Evolutionary conservation across 2,329 filamentous ascomycete species (phyloP).

Genomic region (Aspergillus sp.): DNA sequence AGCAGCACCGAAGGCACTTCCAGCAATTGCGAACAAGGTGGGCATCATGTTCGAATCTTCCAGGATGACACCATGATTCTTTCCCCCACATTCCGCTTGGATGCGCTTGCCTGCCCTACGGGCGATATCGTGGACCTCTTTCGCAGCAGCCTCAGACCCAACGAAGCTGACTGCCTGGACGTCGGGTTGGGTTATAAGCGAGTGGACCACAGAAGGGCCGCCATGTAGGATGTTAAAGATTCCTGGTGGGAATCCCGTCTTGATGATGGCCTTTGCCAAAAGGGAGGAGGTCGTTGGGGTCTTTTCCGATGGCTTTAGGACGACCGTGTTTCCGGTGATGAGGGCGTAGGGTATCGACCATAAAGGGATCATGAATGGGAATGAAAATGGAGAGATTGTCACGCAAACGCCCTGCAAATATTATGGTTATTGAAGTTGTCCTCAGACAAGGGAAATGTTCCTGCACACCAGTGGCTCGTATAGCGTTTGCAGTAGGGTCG

Average conservation of each 20-base stretch:
- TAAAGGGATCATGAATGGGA: conserved; percentile 65
- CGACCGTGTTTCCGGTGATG: conserved; percentile 60
- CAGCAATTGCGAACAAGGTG: conserved; percentile 63
- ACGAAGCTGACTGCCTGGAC: conserved; percentile 68
- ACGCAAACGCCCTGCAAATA: conserved; percentile 56
- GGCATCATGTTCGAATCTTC: conserved; percentile 68
- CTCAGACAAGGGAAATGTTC: no score
- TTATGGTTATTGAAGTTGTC: conserved; percentile 20
- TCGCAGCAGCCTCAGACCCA: conserved; percentile 63
- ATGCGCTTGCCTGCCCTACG: conserved; percentile 65
- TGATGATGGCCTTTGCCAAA: conserved; percentile 57
- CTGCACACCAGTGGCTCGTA: conserved; percentile 21
- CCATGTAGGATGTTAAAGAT: conserved; percentile 67
- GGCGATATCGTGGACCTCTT: conserved; percentile 63
- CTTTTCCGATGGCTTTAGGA: conserved; percentile 64
- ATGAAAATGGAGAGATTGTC: conserved; percentile 46
- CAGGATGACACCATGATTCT: conserved; percentile 65
- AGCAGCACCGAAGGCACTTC: conserved; percentile 65
- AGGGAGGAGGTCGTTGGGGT: conserved; percentile 63
- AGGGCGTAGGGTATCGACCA: conserved; percentile 64
- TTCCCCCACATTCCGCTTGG: conserved; percentile 65
- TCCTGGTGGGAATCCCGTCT: conserved; percentile 61
- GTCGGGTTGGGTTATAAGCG: conserved; percentile 63
- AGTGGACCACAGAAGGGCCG: conserved; percentile 61
- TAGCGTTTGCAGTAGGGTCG: conserved; percentile 20